Conservation (phyloP, 1,284 basidiomycete genomes). For the Xerocomus minutiporus region DNA sequence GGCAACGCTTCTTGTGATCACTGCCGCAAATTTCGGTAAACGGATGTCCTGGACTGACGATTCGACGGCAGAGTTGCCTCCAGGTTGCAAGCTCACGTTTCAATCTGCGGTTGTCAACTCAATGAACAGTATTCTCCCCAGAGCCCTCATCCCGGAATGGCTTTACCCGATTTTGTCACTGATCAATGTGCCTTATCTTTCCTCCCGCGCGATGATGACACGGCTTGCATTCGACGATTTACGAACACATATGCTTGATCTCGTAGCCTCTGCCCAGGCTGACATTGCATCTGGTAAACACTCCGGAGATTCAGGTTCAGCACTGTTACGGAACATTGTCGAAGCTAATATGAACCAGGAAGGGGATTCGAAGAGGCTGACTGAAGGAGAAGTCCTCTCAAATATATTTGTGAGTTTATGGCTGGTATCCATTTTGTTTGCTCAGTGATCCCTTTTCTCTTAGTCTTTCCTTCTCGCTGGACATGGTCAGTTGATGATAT, state of each 20-base stretch:
- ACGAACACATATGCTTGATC: slow-evolving; percentile 37
- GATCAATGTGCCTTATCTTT: slow-evolving; percentile 35
- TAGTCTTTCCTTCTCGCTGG: slow-evolving; percentile 40
- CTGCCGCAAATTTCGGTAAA: slow-evolving; percentile 41
- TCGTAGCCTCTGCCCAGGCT: slow-evolving; percentile 35
- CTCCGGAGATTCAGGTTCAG: slow-evolving; percentile 31
- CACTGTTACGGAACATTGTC: slow-evolving; percentile 42
- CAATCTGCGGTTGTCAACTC: slow-evolving; percentile 33
- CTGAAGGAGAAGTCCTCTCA: slow-evolving; percentile 43
- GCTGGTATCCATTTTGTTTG: not conserved
- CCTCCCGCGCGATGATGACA: slow-evolving; percentile 25
- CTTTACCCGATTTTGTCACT: slow-evolving; percentile 27
- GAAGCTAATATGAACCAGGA: slow-evolving; percentile 41
- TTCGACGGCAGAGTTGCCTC: slow-evolving; percentile 22
- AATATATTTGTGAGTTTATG: slow-evolving; percentile 40
- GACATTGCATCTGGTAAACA: slow-evolving; percentile 27
- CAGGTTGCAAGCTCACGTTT: slow-evolving; percentile 34
- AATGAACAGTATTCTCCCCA: slow-evolving; percentile 30
- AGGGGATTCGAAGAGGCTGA: slow-evolving; percentile 30
- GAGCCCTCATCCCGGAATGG: slow-evolving; percentile 33
- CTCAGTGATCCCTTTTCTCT: not conserved
- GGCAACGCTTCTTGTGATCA: slow-evolving; percentile 40
- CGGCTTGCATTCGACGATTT: slow-evolving; percentile 35
- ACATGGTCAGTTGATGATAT: slow-evolving; percentile 17
- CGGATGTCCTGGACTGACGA: slow-evolving; percentile 34